Base-by-base conservation (phyloP, 2,329 filamentous ascomycete genomes). In the Myriangium duriaei region DNA sequence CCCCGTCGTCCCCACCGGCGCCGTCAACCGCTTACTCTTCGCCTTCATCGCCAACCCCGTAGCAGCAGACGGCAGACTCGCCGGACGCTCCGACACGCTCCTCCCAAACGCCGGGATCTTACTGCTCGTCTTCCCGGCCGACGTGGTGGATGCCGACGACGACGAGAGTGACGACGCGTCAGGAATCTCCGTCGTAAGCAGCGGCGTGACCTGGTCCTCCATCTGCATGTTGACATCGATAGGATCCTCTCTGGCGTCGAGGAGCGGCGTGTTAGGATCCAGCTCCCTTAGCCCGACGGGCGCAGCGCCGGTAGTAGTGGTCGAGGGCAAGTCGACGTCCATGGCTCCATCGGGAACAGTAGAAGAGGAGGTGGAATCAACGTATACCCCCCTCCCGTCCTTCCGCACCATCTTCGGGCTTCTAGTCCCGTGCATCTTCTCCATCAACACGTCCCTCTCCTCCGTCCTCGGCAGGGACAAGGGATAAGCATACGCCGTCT, bases 401-500 rank as follows among this genome's bases (percentile, higher is more conserved):
- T 37, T 26, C 39, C 53, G 47, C 44, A 53, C 51, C 38, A 60
- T 64, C 19, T 53, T 45, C 26, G 50, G 46, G 32, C 53, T 53
- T n/a, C 64, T 49, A 52, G 62, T 68, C 7, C 21, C 21, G 47
- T 63, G 62, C 47, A 72, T 49, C 33, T 63, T 61, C 13, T 71
- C 65, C 10, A 77, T 61, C 17, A 80, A 60, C 10, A 57, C 61
- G 10, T 77, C 71, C 50, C 78, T 74, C 1, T 61, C 51, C 50
- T 76, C 72, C 1, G 91, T 96, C 16, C 78, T 76, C 3, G 91
- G 91, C 1, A 98, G 68, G 2, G 71, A 66, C 1, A 73, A 81
- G 0, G 85, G 82, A 52, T 84, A 94, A n/a, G 74, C 68, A 59
- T 96, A 98, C 37, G 76, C 68, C 18, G 69, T 65, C 61, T 87